Evolutionary conservation across 1,139 yeast species (phyloP), one percentile per base, ranked within the genome.

Genomic region (Protomyces inouyei): DNA sequence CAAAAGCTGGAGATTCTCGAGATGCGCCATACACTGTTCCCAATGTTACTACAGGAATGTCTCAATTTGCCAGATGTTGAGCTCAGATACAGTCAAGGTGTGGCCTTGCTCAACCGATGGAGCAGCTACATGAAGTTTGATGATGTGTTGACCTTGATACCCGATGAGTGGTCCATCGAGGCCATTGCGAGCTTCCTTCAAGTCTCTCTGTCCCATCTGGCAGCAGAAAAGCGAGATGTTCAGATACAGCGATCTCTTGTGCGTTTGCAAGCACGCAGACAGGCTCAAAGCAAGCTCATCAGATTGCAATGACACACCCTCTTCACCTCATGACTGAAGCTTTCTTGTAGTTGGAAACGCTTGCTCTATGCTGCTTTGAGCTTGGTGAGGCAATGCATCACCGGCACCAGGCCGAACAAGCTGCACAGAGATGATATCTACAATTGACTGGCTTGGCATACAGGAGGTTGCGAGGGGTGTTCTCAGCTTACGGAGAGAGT

Each of bases 161-260:
- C 78, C 1, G 71, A 68, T 16, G 61, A 70, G n/a, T 76, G 79
- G 79, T 74, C 77, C 2, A 68, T 76, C 48, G 76, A 74, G 60
- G 65, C 70, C 38, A 64, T 76, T 18, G 69, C 70, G 28, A 72
- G 68, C n/a, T 76, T 71, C 57, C 64, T 76, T 48, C 60, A 66
- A 12, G 60, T 67, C 21, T 61, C 69, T 5, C 57, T 70, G 37
- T 64, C 71, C 4, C 65, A 66, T 14, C 45, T 68, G 40, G 57
- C 69, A 23, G 57, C 60, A 46, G 64, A 65, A 23, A 67, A 69
- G 57, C 61, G 66, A 43, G 69, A 68, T 18, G 64, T 68, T 25
- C 60, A 67, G 40, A 54, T 54, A 12, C 46, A 40, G 18, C 36
- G 64, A 9, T 45, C 64, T 14, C 51, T 60, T 28, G 52, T 51